Percentiles rank a stretch among this genome's conserved stretches.
Conservation (phyloP, 345 rosid species). For the Clarkia xantiana region DNA sequence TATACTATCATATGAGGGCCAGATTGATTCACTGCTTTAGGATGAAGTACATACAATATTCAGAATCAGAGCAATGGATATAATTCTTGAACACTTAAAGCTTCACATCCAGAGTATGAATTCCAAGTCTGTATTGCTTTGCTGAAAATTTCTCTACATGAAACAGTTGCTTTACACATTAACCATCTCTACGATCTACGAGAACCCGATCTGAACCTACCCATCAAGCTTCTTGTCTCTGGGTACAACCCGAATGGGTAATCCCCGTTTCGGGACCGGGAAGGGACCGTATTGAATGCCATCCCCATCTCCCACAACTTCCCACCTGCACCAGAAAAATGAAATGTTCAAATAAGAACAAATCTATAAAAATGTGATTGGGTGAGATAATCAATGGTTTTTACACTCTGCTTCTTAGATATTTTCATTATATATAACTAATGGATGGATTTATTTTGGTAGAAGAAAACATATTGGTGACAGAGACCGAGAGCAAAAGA, state of each 20-base stretch:
- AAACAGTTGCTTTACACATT: background rate
- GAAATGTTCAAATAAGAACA: background rate
- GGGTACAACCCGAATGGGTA: constrained; percentile 45
- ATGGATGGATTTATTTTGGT: too few relatives aligned
- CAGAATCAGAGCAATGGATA: too few relatives aligned
- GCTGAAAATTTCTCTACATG: background rate
- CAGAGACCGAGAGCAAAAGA: background rate
- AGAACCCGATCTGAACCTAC: background rate
- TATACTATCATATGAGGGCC: too few relatives aligned
- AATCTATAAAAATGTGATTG: background rate
- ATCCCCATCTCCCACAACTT: constrained; percentile 45
- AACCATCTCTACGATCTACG: background rate
- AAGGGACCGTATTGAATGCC: constrained; percentile 91
- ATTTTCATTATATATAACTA: too few relatives aligned
- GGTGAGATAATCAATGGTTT: background rate
- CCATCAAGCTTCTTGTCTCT: constrained; percentile 12
- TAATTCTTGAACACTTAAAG: too few relatives aligned
- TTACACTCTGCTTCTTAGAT: too few relatives aligned
- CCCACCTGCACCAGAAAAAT: constrained; percentile 50
- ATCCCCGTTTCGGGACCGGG: constrained; percentile 79
- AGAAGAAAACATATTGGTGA: background rate
- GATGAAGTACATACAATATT: too few relatives aligned
- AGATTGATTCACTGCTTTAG: too few relatives aligned
- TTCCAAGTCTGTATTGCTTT: too few relatives aligned
- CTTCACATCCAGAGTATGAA: too few relatives aligned